Base-by-base conservation (phyloP, 2,329 filamentous ascomycete genomes). In the Massarina eburnea region DNA sequence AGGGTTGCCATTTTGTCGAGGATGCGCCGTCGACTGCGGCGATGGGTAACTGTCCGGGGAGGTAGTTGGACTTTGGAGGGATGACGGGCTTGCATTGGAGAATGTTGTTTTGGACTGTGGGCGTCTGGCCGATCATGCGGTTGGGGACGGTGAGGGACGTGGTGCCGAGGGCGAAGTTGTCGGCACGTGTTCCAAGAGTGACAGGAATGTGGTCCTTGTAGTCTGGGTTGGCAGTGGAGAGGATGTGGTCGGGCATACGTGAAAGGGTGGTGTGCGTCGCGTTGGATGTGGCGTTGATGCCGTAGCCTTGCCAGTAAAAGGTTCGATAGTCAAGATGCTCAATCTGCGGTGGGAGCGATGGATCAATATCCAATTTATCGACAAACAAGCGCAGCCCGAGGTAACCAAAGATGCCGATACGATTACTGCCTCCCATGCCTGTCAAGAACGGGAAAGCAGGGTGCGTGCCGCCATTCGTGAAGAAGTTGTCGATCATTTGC, bases 391-490 rank as follows among this genome's bases (percentile, higher is more conserved):
- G 77, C 3, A 86, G 73, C 1, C 85, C 85, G 0, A 88, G 75
- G 60, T 84, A 88, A 0, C 85, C 85, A 55, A 84, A 87, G 2
- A 86, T 75, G 0, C 79, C 80, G 19, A 88, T 80, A 62, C 86
- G 84, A 52, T 86, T 80, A 12, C 83, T 80, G 42, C 85, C 85
- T 17, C 85, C 85, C 58, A 85, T 81, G 3, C 85, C 85, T 0
- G 85, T 89, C 19, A 88, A 68, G 71, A 89, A 89, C 0, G 85
- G 85, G 57, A 80, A 89, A 0, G 85, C 85, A 0, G 85, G 84
- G 48, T 87, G 82, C 0, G 82, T 84, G 26, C 82, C 82, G 15
- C 84, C 85, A 44, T 88, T 88, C 1, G 71, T 63, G 14, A 71
- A 71, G 46, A 75, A 77, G 51, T 85, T 75, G 57, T 89, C 85